Conservation (phyloP, 805 yeast species). For the Kurtzmaniella cleridarum region DNA sequence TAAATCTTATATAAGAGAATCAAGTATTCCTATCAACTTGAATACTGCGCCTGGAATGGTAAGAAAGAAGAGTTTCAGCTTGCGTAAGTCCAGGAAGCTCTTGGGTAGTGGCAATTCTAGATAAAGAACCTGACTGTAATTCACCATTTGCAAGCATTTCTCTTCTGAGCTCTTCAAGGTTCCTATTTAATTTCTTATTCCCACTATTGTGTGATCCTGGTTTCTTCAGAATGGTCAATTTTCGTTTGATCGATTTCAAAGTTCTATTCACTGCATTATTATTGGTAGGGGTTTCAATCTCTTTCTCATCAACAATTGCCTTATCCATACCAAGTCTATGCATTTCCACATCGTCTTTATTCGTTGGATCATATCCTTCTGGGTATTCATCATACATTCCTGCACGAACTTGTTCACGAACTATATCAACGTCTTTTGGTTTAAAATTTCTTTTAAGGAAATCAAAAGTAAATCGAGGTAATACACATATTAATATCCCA, state of each 20-base stretch:
- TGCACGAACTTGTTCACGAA: conserved; percentile 53
- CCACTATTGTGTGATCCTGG: conserved; percentile 1
- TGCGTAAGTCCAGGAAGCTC: conserved; percentile 46
- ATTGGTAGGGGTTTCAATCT: conserved; percentile 4
- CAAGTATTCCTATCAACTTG: conserved; percentile 14
- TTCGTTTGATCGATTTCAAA: conserved; percentile 30
- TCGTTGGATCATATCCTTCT: conserved; percentile 49
- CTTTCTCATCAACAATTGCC: conserved; percentile 14
- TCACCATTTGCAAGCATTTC: conserved; percentile 38
- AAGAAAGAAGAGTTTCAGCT: conserved; percentile 42
- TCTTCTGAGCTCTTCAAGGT: conserved; percentile 27
- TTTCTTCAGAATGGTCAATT: conserved; percentile 19
- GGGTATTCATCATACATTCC: conserved; percentile 52
- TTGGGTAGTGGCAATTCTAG: conserved; percentile 40
- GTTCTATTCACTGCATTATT: conserved; percentile 20
- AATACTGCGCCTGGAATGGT: conserved; percentile 37
- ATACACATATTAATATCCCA: conserved; percentile 47
- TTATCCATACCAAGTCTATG: conserved; percentile 32
- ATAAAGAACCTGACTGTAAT: conserved; percentile 30
- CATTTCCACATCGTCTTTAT: conserved; percentile 36
- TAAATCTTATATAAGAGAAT: not conserved
- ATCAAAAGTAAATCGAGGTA: conserved; percentile 58
- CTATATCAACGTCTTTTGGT: conserved; percentile 67
- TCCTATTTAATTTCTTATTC: conserved; percentile 28
- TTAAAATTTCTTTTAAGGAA: conserved; percentile 44